Base-by-base conservation (phyloP, 2,329 filamentous ascomycete species). In the Botryotinia globosa region DNA sequence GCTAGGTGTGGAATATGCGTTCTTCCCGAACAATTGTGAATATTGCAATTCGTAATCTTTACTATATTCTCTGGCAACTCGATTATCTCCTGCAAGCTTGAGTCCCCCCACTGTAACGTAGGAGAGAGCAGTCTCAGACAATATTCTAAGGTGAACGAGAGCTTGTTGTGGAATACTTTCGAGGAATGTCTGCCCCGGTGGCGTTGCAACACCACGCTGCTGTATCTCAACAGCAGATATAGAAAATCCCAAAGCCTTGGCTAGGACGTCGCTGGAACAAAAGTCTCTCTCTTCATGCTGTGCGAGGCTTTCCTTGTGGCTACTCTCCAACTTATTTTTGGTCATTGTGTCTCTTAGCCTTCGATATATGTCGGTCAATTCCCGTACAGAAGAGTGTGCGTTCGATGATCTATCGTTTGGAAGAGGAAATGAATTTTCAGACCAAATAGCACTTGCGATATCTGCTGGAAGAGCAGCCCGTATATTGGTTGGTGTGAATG, bases 151-250 rank as follows among this genome's bases (percentile, higher is more conserved):
- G 80, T 98, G 94, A 2, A 93, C 96, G 74, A 99, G 84, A 1
- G 89, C 87, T 80, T 97, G 90, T 72, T 95, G 92, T 0, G 96
- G 91, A 69, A 98, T 91, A 78, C 91, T 94, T 76, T 95, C 92
- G 32, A 98, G 82, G 63, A 98, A 83, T 8, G 92, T 95, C 81
- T 89, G 86, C 71, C 92, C 91, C 64, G 88, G 87, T 75, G 92
- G 88, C 34, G 90, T 89, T 77, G 93, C 92, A 5, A 94, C 85
- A 10, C 96, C 96, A 77, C 96, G 91, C 81, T 98, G 94, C 75
- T 94, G 91, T 76, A 98, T 97, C 82, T 99, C 96, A 6, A 93
- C 90, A 0, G 94, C 90, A 14, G 94, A 91, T 73, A 99, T 94
- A 0, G 94, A 95, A 80, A 90, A 94, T 2, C 93, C 95, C 22